These are phyloP conservation scores for Vitis rupestris DNA, from an alignment of 164 flowering plant genomes.

Conservation along the genomic window DNA sequence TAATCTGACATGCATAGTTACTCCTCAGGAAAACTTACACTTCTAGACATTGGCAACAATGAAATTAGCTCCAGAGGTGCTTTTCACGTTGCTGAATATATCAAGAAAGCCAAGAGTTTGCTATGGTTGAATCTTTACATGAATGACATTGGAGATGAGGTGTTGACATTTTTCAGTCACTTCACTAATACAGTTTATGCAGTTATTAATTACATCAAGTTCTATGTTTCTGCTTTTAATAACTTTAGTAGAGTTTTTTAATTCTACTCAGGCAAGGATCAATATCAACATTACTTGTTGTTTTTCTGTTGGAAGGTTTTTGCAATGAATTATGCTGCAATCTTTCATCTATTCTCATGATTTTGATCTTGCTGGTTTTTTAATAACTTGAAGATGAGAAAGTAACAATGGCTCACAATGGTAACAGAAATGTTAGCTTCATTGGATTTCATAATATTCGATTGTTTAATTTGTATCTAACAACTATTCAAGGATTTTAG, in stretches of 20 bases:
- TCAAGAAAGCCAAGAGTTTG: conserved; percentile 78
- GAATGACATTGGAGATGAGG: conserved; percentile 99
- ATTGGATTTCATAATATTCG: no score
- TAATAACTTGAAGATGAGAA: background rate
- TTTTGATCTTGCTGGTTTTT: background rate
- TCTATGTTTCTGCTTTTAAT: background rate
- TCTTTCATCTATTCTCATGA: background rate
- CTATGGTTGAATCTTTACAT: conserved; percentile 80
- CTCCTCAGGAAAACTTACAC: conserved; percentile 57
- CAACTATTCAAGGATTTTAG: no score
- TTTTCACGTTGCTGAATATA: conserved; percentile 76
- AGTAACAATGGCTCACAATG: background rate
- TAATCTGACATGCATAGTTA: conserved; percentile 14
- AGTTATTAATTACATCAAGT: background rate
- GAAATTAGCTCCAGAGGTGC: conserved; percentile 83
- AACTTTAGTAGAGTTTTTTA: background rate
- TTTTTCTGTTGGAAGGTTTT: background rate
- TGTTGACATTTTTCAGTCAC: conserved; percentile 17
- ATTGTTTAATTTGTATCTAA: no score
- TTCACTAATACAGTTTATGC: background rate
- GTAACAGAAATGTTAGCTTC: background rate
- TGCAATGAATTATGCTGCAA: no score
- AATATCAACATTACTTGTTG: background rate
- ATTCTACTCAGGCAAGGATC: background rate
- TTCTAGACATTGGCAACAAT: conserved; percentile 82